phyloP scores from a whole-genome alignment of 805 yeast species.

The Candida andamanensis region DNA sequence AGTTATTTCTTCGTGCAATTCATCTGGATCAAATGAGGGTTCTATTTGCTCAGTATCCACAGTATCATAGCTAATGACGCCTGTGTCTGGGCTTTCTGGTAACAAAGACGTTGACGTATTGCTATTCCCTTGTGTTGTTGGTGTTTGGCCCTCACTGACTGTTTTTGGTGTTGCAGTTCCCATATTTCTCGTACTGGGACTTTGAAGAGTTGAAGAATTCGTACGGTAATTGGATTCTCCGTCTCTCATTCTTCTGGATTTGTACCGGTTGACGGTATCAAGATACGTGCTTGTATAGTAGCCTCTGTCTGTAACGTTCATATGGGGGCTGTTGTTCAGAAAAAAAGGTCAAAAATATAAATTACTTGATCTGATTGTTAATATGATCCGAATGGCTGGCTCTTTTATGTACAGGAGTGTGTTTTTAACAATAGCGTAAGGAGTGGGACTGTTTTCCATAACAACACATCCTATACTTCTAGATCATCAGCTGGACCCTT shows the following conservation, averaged over 20 bases:
- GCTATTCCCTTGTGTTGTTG: neutral
- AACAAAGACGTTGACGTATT: neutral
- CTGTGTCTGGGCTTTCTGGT: slow-evolving; percentile 7
- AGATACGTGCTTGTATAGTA: slow-evolving; percentile 35
- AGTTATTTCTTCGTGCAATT: slow-evolving; percentile 30
- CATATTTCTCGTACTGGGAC: neutral
- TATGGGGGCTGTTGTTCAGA: too few species aligned
- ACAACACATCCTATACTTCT: too few species aligned
- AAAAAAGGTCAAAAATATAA: neutral
- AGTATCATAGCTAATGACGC: slow-evolving; percentile 6
- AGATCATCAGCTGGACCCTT: too few species aligned
- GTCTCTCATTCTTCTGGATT: neutral
- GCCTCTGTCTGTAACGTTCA: slow-evolving; percentile 41
- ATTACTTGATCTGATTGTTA: neutral
- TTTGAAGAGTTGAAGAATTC: neutral
- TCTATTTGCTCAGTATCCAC: slow-evolving; percentile 5
- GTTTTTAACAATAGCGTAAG: too few species aligned
- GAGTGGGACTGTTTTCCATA: too few species aligned
- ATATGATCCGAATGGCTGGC: slow-evolving; percentile 5
- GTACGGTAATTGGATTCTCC: neutral
- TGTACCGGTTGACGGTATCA: slow-evolving; percentile 14
- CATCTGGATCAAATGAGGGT: slow-evolving; percentile 20
- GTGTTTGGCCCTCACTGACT: neutral
- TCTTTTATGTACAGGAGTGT: slow-evolving; percentile 2
- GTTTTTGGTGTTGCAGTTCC: neutral